A percentile compares a stretch with the other conserved stretches of the same genome.
Evolutionary conservation across 2,329 filamentous ascomycete genomes (phyloP).

Genomic region (Colletotrichum cuscutae): DNA sequence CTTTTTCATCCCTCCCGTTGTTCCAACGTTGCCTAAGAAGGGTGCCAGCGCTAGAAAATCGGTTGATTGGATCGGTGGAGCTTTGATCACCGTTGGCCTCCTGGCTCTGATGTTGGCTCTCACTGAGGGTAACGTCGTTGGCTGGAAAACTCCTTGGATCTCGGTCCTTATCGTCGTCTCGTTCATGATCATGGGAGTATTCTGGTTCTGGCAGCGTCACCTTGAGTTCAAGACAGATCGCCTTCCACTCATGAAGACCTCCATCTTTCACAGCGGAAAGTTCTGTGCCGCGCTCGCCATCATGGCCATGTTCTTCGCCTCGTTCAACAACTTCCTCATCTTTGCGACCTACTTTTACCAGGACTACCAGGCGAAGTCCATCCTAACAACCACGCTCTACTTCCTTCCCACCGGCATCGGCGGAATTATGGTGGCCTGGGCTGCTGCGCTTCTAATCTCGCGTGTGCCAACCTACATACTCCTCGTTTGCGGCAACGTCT

Average conservation of each 20-base stretch:
- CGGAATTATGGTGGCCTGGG: slow-evolving; percentile 66
- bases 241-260: slow-evolving; percentile 73
- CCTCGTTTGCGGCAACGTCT: slow-evolving; percentile 66
- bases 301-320: slow-evolving; percentile 73
- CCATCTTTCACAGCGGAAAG: slow-evolving; percentile 67
- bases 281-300: slow-evolving; percentile 73
- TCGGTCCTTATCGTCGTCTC: slow-evolving; percentile 68
- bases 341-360: slow-evolving; percentile 79
- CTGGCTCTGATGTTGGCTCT: slow-evolving; percentile 73
- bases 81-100: slow-evolving; percentile 70
- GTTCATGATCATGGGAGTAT: slow-evolving; percentile 63
- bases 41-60: slow-evolving; percentile 51
- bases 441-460: slow-evolving; percentile 66
- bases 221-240: slow-evolving; percentile 62
- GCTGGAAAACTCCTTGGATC: slow-evolving; percentile 73
- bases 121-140: slow-evolving; percentile 75
- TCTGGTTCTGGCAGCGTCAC: slow-evolving; percentile 70
- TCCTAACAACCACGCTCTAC: slow-evolving; percentile 74
- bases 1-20: slow-evolving; percentile 68
- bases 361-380: slow-evolving; percentile 69
- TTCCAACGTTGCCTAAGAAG: slow-evolving; percentile 42
- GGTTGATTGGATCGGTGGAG: slow-evolving; percentile 75
- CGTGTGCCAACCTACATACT: slow-evolving; percentile 68
- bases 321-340: slow-evolving; percentile 75
- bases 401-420: slow-evolving; percentile 74